A percentile compares a stretch with the other conserved stretches of the same genome.
Evolutionary conservation across 441 rosid species (phyloP).

Genomic region (Erysimum pusillum): DNA sequence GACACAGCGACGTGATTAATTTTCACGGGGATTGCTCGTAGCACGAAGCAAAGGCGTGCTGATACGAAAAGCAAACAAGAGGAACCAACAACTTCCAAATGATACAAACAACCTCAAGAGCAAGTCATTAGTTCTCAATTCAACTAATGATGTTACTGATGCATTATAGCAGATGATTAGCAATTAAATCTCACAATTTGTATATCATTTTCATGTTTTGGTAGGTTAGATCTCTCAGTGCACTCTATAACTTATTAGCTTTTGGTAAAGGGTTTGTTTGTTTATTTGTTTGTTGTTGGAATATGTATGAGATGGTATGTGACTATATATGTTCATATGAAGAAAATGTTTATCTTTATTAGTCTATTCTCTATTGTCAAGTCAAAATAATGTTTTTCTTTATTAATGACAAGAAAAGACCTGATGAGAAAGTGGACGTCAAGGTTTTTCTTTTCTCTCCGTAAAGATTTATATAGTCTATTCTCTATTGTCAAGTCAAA

Average conservation of each 20-base stretch:
- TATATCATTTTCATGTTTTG: not conserved
- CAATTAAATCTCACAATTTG: slow-evolving; percentile 1
- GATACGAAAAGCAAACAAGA: not conserved
- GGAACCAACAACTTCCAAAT: not conserved
- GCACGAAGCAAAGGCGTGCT: too few species aligned
- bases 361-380: too few species aligned
- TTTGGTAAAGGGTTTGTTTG: not conserved
- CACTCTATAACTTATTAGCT: not conserved
- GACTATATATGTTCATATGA: too few species aligned
- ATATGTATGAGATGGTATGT: too few species aligned
- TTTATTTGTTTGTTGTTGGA: too few species aligned
- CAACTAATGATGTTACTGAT: not conserved
- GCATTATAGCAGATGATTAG: not conserved
- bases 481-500: too few species aligned
- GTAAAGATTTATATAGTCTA: too few species aligned
- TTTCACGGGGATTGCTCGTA: slow-evolving; percentile 45
- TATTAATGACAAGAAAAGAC: not conserved
- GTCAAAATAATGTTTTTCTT: too few species aligned
- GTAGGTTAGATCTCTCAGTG: not conserved
- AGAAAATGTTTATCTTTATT: too few species aligned
- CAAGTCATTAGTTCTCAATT: not conserved
- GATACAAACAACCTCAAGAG: not conserved
- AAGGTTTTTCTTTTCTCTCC: not conserved
- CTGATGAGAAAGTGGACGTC: slow-evolving; percentile 1
- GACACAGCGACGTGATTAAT: slow-evolving; percentile 58